Percentiles rank a stretch among this genome's conserved stretches.
Conservation (phyloP, 305 asterid species). For the Solanum chacoense region DNA sequence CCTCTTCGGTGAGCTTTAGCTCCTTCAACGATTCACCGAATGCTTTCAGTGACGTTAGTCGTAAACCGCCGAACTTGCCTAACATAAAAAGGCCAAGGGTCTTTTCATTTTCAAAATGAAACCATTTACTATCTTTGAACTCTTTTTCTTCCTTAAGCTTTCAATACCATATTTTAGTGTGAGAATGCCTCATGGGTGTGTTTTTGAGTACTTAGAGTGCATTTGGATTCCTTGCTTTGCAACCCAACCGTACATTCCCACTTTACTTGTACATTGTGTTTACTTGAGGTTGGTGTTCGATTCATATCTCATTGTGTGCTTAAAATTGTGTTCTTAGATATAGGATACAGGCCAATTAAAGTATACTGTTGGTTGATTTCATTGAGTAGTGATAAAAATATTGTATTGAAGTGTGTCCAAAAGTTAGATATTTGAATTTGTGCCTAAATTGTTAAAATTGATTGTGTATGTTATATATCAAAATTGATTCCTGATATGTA, state of each 20-base stretch:
- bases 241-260: background rate
- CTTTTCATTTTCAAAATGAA: background rate
- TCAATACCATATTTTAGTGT: background rate
- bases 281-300: background rate
- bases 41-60: background rate
- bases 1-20: background rate
- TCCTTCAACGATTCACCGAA: background rate
- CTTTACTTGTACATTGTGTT: too few species aligned
- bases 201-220: background rate
- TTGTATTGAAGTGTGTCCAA: background rate
- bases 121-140: background rate
- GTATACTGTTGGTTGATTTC: background rate
- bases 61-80: background rate
- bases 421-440: background rate
- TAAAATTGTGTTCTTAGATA: too few species aligned
- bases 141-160: background rate
- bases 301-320: background rate
- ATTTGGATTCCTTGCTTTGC: background rate
- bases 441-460: background rate
- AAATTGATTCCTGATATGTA: background rate
- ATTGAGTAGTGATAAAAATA: background rate
- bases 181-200: background rate
- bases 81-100: background rate
- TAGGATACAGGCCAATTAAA: background rate
- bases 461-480: too few species aligned